Percentiles rank a stretch among this genome's conserved stretches.
Conservation (phyloP, 192 early-diverging fungal genomes). For the Ambispora gerdemannii region DNA sequence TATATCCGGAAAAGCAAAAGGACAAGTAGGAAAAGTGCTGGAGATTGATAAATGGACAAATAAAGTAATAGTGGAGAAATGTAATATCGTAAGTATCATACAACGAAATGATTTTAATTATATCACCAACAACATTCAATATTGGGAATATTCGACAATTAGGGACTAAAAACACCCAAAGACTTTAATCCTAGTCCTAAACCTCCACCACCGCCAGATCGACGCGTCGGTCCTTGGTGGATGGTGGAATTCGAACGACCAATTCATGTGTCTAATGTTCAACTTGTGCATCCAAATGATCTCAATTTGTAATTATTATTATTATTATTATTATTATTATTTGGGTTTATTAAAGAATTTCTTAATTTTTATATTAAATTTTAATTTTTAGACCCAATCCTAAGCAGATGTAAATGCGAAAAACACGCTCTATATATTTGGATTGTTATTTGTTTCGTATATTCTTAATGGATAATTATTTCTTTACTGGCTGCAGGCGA, state of each 20-base stretch:
- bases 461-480: neutral
- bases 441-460: too few relatives aligned
- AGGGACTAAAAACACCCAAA: slow-evolving; percentile 8
- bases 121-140: neutral
- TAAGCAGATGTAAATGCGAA: too few relatives aligned
- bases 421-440: too few relatives aligned
- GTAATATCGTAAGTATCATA: slow-evolving; percentile 9
- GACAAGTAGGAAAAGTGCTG: slow-evolving; percentile 20
- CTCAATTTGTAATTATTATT: slow-evolving; percentile 35
- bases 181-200: neutral
- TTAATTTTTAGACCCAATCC: too few relatives aligned
- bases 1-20: slow-evolving; percentile 16
- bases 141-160: neutral
- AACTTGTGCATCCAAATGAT: slow-evolving; percentile 43
- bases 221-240: slow-evolving; percentile 25
- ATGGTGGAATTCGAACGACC: slow-evolving; percentile 29
- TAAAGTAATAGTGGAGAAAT: slow-evolving; percentile 13
- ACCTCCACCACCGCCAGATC: neutral
- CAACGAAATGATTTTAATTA: neutral
- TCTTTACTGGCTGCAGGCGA: slow-evolving; percentile 24
- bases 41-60: slow-evolving; percentile 17
- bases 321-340: too few relatives aligned
- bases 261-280: slow-evolving; percentile 49
- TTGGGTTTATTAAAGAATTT: too few relatives aligned
- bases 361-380: too few relatives aligned